phyloP scores from a whole-genome alignment of 2,329 filamentous ascomycete genomes.

The Trichophyton benhamiae region DNA sequence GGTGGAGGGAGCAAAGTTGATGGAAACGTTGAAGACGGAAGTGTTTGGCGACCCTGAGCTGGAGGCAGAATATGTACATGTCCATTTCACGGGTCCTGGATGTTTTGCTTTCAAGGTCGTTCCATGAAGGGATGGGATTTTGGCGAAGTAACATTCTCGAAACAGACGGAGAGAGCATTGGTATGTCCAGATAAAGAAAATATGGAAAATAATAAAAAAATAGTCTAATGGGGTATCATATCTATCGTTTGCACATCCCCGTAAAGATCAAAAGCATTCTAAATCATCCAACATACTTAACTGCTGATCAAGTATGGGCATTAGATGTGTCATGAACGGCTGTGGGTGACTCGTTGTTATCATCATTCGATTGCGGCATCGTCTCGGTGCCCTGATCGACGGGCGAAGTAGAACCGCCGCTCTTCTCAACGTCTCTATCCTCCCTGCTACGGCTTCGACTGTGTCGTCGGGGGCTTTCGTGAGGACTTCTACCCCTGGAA shows the following conservation, averaged over 20 bases:
- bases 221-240: not conserved
- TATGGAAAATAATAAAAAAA: not conserved
- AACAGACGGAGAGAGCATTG: not conserved
- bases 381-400: not conserved
- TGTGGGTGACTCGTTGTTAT: not conserved
- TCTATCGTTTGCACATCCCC: not conserved
- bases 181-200: not conserved
- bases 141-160: too few relatives aligned
- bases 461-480: not conserved
- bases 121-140: not conserved
- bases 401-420: not conserved
- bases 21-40: not conserved
- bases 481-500: not conserved
- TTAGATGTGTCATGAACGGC: not conserved
- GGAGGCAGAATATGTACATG: slow-evolving; percentile 7
- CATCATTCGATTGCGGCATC: not conserved
- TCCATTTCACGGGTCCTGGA: slow-evolving; percentile 5
- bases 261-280: not conserved
- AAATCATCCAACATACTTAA: not conserved
- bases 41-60: not conserved
- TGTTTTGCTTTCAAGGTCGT: slow-evolving; percentile 8
- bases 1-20: slow-evolving; percentile 2
- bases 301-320: not conserved
- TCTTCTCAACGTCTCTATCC: not conserved
- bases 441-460: not conserved